Conservation (phyloP, 352 stramenopile species). For the Phytophthora constricta region DNA sequence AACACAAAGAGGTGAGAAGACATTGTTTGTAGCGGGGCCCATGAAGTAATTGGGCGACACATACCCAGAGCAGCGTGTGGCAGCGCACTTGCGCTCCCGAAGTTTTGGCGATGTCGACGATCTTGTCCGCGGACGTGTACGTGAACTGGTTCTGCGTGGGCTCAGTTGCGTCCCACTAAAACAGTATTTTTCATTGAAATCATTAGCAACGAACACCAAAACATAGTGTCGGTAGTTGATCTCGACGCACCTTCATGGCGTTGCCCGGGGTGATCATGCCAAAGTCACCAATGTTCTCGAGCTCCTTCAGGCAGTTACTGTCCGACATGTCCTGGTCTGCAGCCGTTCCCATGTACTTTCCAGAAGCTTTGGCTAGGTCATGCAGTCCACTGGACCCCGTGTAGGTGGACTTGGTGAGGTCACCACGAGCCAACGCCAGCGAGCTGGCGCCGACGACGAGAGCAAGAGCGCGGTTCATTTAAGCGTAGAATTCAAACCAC, state of each 20-base stretch:
- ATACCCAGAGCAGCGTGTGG: conserved; percentile 41
- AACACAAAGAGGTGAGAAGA: too few species aligned
- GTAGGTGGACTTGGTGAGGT: conserved; percentile 36
- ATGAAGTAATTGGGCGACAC: conserved; percentile 3
- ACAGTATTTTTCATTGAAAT: conserved; percentile 8
- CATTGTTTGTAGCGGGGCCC: conserved; percentile 6
- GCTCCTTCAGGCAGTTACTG: conserved; percentile 21
- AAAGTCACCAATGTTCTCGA: conserved; percentile 37
- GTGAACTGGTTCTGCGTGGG: conserved; percentile 24
- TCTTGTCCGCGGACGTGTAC: conserved; percentile 22
- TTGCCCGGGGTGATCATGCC: conserved; percentile 43
- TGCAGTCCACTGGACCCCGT: conserved; percentile 29
- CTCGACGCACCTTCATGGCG: too few species aligned
- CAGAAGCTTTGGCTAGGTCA: conserved; percentile 30
- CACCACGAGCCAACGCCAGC: conserved; percentile 12
- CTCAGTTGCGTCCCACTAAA: conserved; percentile 37
- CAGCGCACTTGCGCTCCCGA: conserved; percentile 35
- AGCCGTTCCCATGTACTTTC: conserved; percentile 44
- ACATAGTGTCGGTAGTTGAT: too few species aligned
- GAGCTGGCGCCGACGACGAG: conserved; percentile 19
- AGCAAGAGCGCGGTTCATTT: conserved; percentile 26
- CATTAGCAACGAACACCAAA: conserved; percentile 9
- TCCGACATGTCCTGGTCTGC: conserved; percentile 33
- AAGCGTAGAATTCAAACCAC: neutral
- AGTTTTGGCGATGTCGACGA: conserved; percentile 30